Base-by-base conservation (phyloP, 306 rosid species). In the Quercus variabilis region DNA sequence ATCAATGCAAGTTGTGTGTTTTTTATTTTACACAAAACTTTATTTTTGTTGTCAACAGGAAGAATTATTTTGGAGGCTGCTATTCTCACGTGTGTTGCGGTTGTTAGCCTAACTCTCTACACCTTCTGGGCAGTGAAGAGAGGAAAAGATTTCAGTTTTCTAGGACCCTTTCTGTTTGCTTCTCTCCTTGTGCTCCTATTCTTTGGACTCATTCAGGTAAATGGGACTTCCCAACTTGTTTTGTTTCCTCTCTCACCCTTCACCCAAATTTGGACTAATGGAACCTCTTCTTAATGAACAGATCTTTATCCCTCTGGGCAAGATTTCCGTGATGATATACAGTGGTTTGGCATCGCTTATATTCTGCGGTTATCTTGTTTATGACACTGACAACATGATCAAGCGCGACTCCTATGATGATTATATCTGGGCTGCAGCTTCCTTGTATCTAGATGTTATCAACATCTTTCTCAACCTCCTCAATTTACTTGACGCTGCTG, bases 61-160 rank as follows among this genome's bases (percentile, higher is more conserved):
- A 56, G 31, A 56, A 70, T 71, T 8, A 55, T 85, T 30, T 17
- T 85, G 23, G 71, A 74, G 65, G 83, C 85, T 1, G 83, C 78
- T 5, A 74, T 75, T 19, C 68, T 85, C 73, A 81, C 88, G n/a
- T 3, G 75, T 23, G 71, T 10, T 25, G 83, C 75, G 13, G 85
- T 85, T 14, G 26, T 78, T 2, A 31, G 79, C 62, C 80, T 85
- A 13, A 85, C 88, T 2, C 23, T 75, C 3, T 85, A 85, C 80
- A 85, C 88, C 60, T 85, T 85, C 68, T 78, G 80, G 85, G 88
- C 85, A 13, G 85, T 78, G 4, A 85, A 71, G 41, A 76, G 79
- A 46, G 85, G 88, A n/a, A 64, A 51, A 0, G 88, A 85, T 33
- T 85, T 81, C 83, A 31, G 52, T 31, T 81, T 85, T 75, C 83